Conservation (phyloP, 73 alveolate genomes). For the Effrenium voratum region DNA sequence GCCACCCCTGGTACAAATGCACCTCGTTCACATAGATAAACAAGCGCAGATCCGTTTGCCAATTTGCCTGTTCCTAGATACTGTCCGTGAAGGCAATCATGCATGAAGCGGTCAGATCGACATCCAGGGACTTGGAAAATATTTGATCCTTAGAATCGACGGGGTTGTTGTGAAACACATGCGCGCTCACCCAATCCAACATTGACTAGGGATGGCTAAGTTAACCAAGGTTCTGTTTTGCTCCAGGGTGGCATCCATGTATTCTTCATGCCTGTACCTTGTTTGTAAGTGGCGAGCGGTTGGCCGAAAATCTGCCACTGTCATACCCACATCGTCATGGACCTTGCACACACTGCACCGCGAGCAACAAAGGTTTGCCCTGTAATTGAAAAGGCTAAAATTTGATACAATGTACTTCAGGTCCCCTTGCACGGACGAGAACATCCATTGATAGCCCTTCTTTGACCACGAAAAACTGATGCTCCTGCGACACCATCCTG, state of each 20-base stretch:
- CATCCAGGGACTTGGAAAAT: neutral
- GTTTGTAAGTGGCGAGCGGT: neutral
- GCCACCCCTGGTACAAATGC: neutral
- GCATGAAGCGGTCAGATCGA: neutral
- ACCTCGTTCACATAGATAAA: neutral
- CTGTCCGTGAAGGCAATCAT: slow-evolving; percentile 12
- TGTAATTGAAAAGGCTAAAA: neutral
- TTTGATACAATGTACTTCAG: neutral
- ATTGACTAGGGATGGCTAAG: neutral
- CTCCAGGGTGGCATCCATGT: too few relatives aligned
- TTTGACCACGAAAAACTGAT: neutral
- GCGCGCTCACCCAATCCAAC: neutral
- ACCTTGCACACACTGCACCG: neutral
- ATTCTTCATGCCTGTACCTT: neutral
- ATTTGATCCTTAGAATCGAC: neutral
- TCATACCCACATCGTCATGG: neutral
- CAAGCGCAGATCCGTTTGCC: neutral
- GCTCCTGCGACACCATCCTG: neutral
- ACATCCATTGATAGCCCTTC: neutral
- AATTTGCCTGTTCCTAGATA: slow-evolving; percentile 6
- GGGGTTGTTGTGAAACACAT: neutral
- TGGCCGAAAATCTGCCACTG: neutral
- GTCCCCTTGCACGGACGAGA: neutral
- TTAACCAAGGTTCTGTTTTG: neutral
- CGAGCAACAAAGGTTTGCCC: neutral